A percentile compares a stretch with the other conserved stretches of the same genome.
Evolutionary conservation across 1,284 basidiomycete species (phyloP).

Genomic region (Peniophora sp.): DNA sequence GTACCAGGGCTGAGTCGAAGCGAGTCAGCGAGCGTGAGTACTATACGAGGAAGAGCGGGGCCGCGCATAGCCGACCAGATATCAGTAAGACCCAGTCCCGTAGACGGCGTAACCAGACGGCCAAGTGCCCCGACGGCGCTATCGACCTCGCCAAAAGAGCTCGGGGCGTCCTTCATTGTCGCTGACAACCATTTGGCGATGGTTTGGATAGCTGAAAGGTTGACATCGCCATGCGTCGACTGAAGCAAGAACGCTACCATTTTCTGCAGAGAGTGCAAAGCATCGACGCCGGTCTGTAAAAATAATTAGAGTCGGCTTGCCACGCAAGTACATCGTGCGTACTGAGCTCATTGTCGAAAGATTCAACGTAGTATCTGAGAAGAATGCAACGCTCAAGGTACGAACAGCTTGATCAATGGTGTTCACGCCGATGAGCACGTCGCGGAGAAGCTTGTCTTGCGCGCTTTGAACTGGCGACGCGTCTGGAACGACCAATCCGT

Average conservation of each 20-base stretch:
- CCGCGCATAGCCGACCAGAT: constrained; percentile 38
- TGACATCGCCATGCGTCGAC: constrained; percentile 22
- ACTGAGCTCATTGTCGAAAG: not conserved
- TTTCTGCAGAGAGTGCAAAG: constrained; percentile 20
- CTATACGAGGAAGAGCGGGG: no score
- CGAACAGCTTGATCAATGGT: not conserved
- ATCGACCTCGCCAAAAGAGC: constrained; percentile 24
- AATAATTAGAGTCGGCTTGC: not conserved
- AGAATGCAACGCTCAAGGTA: not conserved
- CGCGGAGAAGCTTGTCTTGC: not conserved
- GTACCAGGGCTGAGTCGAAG: no score
- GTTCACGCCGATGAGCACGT: not conserved
- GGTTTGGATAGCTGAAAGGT: constrained; percentile 43
- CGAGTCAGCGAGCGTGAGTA: no score
- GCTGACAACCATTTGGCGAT: constrained; percentile 33
- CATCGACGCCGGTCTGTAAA: constrained; percentile 6
- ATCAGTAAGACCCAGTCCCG: constrained; percentile 47
- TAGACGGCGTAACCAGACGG: constrained; percentile 36
- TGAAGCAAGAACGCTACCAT: constrained; percentile 27
- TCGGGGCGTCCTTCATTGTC: constrained; percentile 24
- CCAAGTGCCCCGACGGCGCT: constrained; percentile 26
- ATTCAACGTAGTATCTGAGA: not conserved
- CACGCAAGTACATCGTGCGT: not conserved
- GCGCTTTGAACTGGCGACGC: no score
- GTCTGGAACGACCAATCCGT: no score